A percentile compares a stretch with the other conserved stretches of the same genome.
phyloP scores from a whole-genome alignment of 2,329 filamentous ascomycete species.

The Hypoxylon sp. region DNA sequence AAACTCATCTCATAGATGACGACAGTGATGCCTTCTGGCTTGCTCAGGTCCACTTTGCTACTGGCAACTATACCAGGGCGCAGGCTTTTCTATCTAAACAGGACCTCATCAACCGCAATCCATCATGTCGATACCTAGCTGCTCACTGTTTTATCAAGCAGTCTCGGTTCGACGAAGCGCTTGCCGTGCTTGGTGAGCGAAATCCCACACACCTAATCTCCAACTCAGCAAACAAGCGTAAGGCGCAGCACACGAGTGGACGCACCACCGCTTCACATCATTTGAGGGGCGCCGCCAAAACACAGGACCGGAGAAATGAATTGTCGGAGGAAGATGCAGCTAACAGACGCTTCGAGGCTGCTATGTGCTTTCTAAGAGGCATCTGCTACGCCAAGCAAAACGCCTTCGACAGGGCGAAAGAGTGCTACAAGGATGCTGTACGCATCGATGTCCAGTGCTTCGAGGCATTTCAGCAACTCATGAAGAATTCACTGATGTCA shows the following conservation, averaged over 20 bases:
- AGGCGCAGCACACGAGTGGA: conserved; percentile 73
- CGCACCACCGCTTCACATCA: conserved; percentile 44
- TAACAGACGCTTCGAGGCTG: conserved; percentile 90
- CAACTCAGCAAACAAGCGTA: conserved; percentile 74
- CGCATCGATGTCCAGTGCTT: conserved; percentile 98
- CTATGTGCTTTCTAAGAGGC: conserved; percentile 96
- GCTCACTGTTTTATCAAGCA: conserved; percentile 97
- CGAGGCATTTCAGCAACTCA: conserved; percentile 97
- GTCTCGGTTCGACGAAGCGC: conserved; percentile 88
- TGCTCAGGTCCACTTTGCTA: conserved; percentile 97
- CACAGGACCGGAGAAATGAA: conserved; percentile 52
- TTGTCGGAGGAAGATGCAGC: conserved; percentile 74
- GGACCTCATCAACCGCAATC: conserved; percentile 84
- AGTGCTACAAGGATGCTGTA: conserved; percentile 98
- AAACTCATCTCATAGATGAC: conserved; percentile 72
- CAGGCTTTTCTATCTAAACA: conserved; percentile 87
- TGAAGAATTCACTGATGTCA: conserved; percentile 93
- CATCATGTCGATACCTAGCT: conserved; percentile 91
- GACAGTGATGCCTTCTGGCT: conserved; percentile 97
- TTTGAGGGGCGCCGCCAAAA: conserved; percentile 44
- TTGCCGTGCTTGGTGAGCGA: conserved; percentile 88
- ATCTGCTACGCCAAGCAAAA: conserved; percentile 98
- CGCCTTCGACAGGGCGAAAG: conserved; percentile 95
- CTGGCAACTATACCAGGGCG: conserved; percentile 93
- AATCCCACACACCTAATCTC: conserved; percentile 91